Evolutionary conservation across 495 filamentous ascomycete species (phyloP).

Genomic region (Bathelium albidoporum): DNA sequence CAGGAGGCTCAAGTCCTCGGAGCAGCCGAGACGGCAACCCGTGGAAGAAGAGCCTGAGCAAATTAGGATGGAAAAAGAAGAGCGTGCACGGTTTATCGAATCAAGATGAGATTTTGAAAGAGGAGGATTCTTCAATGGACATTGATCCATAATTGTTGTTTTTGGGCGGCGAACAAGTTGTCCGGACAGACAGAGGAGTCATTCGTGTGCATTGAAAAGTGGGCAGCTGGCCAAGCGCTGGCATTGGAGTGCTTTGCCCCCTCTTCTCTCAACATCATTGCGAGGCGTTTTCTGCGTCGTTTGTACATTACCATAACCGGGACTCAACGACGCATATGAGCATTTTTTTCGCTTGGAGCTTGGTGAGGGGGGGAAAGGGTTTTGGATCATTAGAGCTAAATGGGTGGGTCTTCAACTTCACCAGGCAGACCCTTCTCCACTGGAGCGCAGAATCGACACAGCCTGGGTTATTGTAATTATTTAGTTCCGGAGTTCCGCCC

Average conservation of each 20-base stretch:
- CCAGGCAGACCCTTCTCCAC: not conserved
- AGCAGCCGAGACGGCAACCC: slow-evolving; percentile 16
- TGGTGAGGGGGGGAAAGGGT: too few relatives aligned
- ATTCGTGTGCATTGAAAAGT: not conserved
- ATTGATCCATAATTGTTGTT: not conserved
- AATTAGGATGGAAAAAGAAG: slow-evolving; percentile 15
- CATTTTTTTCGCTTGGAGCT: not conserved
- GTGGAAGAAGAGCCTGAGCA: slow-evolving; percentile 18
- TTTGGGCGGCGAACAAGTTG: too few relatives aligned
- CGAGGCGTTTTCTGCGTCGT: not conserved
- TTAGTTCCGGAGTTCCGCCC: not conserved
- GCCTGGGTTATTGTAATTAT: not conserved
- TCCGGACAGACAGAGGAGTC: not conserved
- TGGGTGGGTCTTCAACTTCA: not conserved
- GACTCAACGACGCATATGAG: not conserved
- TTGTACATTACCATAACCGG: not conserved
- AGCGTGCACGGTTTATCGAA: not conserved
- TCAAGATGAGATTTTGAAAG: slow-evolving; percentile 9
- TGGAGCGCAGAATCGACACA: not conserved
- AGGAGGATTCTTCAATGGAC: slow-evolving; percentile 9
- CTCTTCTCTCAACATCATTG: slow-evolving; percentile 2
- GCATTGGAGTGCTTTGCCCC: not conserved
- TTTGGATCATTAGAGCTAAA: not conserved
- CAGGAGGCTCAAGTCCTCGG: slow-evolving; percentile 11
- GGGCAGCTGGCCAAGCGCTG: not conserved